Evolutionary conservation across 1,284 basidiomycete species (phyloP), one percentile per base, ranked within the genome.

Genomic region (Cryptococcus amylolentus): DNA sequence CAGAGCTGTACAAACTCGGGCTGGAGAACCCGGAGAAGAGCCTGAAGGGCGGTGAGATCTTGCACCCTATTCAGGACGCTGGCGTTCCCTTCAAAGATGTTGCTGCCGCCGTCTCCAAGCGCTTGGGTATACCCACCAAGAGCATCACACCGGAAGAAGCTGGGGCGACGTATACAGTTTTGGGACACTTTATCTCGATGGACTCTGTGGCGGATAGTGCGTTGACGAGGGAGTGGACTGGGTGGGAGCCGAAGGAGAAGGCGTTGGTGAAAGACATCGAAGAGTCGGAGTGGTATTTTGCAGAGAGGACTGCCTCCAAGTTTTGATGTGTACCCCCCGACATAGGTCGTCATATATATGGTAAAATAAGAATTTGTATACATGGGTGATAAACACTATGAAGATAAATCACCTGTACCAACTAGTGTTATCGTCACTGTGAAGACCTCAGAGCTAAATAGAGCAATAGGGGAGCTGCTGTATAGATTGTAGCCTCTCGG

Each of bases 1-100:
- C 66, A 0, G 49, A n/a, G 8, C 45, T 73, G 14, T 68, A 63
- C 52, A 55, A 59, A 14, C 53, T 69, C 9, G 69, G 69, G 0
- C 37, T 71, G n/a, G 64, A 66, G 27, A 58, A 53, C 41, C 20
- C 20, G 20, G 2, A 20, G 20, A 52, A 48, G 12, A 57, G 55
- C 49, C 45, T 55, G 2, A 50, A 58, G 2, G 50, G 50, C 3
- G 66, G 63, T 0, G 35, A 49, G 9, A 39, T 50, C 14, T 47
- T 63, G 6, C 71, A 75, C 52, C 62, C 50, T 1, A 57, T 61
- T 6, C 60, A 38, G 5, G 62, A 65, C 7, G 18, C 57, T 4
- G 49, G 48, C 2, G 37, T 67, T 18, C 46, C 58, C 0, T 47
- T 59, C 50, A 62, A 50, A 42, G 43, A 54, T 6, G 61, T 71